phyloP scores from a whole-genome alignment of 805 yeast species.

The Wickerhamomyces ciferrii region DNA sequence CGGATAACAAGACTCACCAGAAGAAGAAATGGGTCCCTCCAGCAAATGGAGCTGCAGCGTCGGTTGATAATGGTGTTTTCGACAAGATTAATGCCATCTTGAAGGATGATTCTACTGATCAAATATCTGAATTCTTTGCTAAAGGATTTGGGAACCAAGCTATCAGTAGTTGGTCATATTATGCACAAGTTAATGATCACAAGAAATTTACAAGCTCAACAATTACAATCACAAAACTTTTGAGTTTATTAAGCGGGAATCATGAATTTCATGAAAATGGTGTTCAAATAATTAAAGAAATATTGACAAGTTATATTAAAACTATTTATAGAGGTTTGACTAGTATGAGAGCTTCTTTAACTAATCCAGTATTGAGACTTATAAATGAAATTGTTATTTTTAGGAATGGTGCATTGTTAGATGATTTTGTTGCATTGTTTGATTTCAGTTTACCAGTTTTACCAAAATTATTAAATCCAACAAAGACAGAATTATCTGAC shows the following conservation, averaged over 20 bases:
- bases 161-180: constrained; percentile 43
- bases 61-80: constrained; percentile 11
- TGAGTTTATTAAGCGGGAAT: constrained; percentile 16
- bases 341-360: constrained; percentile 47
- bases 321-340: constrained; percentile 64
- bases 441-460: constrained; percentile 61
- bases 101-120: constrained; percentile 1
- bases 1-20: not conserved
- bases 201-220: constrained; percentile 41
- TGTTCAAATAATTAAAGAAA: constrained; percentile 39
- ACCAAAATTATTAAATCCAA: constrained; percentile 56
- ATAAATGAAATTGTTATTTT: constrained; percentile 46
- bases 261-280: constrained; percentile 21
- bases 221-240: constrained; percentile 31
- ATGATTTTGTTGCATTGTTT: constrained; percentile 56
- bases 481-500: constrained; percentile 38
- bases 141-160: constrained; percentile 31
- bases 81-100: constrained; percentile 13
- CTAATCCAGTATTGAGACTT: constrained; percentile 58
- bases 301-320: constrained; percentile 53
- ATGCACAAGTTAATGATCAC: constrained; percentile 45
- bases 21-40: not conserved
- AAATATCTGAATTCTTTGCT: constrained; percentile 25
- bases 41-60: not conserved
- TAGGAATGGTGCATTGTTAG: constrained; percentile 44